phyloP scores from a whole-genome alignment of 345 rosid species.

The Camelina sativa region DNA sequence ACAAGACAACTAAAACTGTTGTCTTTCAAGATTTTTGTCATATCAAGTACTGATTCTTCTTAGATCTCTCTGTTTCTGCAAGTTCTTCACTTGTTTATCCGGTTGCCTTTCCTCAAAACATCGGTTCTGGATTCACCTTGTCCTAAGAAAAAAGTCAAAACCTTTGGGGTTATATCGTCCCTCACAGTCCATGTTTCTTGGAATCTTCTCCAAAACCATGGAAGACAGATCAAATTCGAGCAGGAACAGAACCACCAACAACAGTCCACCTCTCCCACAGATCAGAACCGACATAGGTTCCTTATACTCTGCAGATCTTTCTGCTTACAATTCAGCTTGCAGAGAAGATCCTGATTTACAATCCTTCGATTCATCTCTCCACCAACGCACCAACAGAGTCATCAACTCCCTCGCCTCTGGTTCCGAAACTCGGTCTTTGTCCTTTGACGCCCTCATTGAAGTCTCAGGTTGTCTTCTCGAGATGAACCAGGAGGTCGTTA shows the following conservation, averaged over 20 bases:
- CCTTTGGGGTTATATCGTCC: too few relatives aligned
- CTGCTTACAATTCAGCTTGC: conserved; percentile 76
- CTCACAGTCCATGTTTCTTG: conserved; percentile 30
- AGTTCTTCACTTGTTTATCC: neutral
- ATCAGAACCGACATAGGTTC: conserved; percentile 44
- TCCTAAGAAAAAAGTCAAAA: conserved; percentile 3
- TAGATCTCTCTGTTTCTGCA: neutral
- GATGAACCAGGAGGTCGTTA: conserved; percentile 79
- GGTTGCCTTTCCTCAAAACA: neutral
- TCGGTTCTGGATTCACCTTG: conserved; percentile 4
- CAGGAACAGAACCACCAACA: conserved; percentile 37
- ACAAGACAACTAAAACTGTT: neutral
- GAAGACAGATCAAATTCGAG: conserved; percentile 42
- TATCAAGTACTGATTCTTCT: conserved; percentile 1
- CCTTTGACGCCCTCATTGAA: conserved; percentile 78
- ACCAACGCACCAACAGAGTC: conserved; percentile 65
- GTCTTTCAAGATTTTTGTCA: neutral
- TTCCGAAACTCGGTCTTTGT: conserved; percentile 58
- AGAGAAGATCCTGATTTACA: conserved; percentile 66
- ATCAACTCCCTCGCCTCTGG: conserved; percentile 59
- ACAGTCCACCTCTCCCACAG: conserved; percentile 19
- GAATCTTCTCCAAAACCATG: conserved; percentile 44
- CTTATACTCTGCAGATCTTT: conserved; percentile 55
- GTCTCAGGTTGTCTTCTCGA: conserved; percentile 74
- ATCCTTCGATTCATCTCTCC: conserved; percentile 67